Percentiles rank a stretch among this genome's conserved stretches.
Conservation (phyloP, 495 filamentous ascomycete species). For the Hyaloscypha finlandica region DNA sequence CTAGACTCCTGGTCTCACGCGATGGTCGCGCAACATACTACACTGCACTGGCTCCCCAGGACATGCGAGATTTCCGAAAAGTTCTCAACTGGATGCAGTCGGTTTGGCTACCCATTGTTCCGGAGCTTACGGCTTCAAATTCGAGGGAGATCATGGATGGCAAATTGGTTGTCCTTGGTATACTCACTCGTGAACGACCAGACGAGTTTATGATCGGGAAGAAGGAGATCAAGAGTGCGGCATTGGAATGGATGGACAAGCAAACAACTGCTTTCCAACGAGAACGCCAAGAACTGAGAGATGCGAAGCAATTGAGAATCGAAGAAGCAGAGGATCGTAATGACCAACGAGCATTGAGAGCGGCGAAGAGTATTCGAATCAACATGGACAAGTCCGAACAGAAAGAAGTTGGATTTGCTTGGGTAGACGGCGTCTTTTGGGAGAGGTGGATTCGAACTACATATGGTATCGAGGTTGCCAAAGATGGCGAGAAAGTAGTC, state of each 20-base stretch:
- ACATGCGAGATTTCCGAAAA: constrained; percentile 83
- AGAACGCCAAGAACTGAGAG: constrained; percentile 87
- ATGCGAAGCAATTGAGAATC: constrained; percentile 91
- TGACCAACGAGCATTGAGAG: constrained; percentile 81
- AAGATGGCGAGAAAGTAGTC: constrained; percentile 85
- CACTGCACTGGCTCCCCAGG: constrained; percentile 75
- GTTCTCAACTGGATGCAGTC: constrained; percentile 91
- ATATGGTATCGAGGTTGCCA: constrained; percentile 81
- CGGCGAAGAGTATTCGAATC: constrained; percentile 90
- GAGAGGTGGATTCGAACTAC: constrained; percentile 93
- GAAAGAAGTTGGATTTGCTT: constrained; percentile 94
- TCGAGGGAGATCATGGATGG: constrained; percentile 93
- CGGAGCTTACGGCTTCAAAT: constrained; percentile 89
- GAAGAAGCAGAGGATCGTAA: constrained; percentile 94
- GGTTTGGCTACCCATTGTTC: constrained; percentile 97
- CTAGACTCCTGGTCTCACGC: constrained; percentile 82
- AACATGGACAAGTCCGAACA: constrained; percentile 83
- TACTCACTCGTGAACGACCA: constrained; percentile 76
- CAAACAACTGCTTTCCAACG: constrained; percentile 84
- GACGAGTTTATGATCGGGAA: constrained; percentile 78
- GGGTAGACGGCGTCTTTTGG: constrained; percentile 98
- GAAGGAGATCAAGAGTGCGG: constrained; percentile 92
- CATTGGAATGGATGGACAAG: constrained; percentile 97
- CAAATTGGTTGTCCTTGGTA: constrained; percentile 87
- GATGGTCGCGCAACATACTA: constrained; percentile 90